Conservation (phyloP, 2,329 filamentous ascomycete species). For the Chaetomium sp. region DNA sequence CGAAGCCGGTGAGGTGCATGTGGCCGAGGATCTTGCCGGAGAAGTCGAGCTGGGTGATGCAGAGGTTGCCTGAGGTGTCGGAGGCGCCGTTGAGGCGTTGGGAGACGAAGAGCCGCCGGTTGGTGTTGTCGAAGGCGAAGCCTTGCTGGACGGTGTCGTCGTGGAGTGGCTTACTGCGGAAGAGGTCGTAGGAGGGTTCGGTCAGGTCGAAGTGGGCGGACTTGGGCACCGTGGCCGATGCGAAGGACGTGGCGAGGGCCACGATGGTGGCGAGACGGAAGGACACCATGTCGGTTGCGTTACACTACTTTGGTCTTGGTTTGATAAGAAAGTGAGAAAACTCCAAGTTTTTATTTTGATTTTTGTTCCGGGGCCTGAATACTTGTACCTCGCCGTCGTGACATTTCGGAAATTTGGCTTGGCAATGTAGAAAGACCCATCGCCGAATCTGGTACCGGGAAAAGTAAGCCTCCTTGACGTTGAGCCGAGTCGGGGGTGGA, state of each 20-base stretch:
- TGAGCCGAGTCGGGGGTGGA: too few relatives aligned
- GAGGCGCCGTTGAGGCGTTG: constrained; percentile 11
- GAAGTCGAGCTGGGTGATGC: constrained; percentile 16
- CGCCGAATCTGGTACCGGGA: too few relatives aligned
- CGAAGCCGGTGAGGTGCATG: constrained; percentile 11
- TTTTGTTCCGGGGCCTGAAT: too few relatives aligned
- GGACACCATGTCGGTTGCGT: neutral
- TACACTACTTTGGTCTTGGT: too few relatives aligned
- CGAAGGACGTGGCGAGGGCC: neutral
- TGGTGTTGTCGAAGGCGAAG: constrained; percentile 13
- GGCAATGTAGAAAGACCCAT: too few relatives aligned
- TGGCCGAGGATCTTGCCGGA: constrained; percentile 8
- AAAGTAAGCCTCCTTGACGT: too few relatives aligned
- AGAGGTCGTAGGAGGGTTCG: constrained; percentile 14
- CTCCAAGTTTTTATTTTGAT: too few relatives aligned
- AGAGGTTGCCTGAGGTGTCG: constrained; percentile 4
- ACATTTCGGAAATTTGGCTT: too few relatives aligned
- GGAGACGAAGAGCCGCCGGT: constrained; percentile 14
- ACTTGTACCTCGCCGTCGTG: too few relatives aligned
- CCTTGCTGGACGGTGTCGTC: constrained; percentile 11
- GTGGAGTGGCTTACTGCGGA: constrained; percentile 9
- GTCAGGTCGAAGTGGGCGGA: constrained; percentile 11
- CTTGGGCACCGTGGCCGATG: constrained; percentile 17
- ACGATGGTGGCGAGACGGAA: neutral
- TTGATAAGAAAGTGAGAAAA: too few relatives aligned